Evolutionary conservation across 2,329 filamentous ascomycete genomes (phyloP).

Genomic region (Colletotrichum sublineola): DNA sequence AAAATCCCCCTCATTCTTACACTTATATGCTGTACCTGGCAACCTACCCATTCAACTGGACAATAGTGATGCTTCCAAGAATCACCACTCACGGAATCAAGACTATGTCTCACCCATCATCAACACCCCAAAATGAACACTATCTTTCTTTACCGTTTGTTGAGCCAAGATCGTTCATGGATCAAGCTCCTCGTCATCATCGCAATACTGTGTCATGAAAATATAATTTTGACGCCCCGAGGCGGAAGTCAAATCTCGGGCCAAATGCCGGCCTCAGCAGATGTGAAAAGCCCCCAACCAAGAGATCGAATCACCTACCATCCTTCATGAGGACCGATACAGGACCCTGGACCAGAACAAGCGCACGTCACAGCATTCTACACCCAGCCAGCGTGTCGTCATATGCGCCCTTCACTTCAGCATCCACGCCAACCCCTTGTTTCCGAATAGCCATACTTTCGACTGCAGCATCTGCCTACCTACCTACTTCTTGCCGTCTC

Average conservation of each 20-base stretch:
- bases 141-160: neutral
- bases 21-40: neutral
- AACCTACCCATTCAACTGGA: neutral
- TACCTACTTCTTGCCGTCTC: neutral
- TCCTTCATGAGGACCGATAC: neutral
- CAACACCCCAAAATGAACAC: neutral
- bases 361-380: neutral
- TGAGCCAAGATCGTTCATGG: neutral
- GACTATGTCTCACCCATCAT: neutral
- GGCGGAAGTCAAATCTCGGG: neutral
- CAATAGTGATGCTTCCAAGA: rapidly evolving
- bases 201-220: neutral
- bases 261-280: neutral
- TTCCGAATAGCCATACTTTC: neutral
- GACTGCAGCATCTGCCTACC: neutral
- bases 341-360: neutral
- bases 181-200: neutral
- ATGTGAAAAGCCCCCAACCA: neutral
- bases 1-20: neutral
- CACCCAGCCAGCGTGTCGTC: neutral
- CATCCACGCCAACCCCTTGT: neutral
- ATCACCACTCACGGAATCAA: rapidly evolving
- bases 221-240: neutral
- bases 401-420: neutral
- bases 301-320: neutral